A percentile compares a stretch with the other conserved stretches of the same genome.
phyloP scores from a whole-genome alignment of 495 filamentous ascomycete genomes.

The Lichenothelia convexa region DNA sequence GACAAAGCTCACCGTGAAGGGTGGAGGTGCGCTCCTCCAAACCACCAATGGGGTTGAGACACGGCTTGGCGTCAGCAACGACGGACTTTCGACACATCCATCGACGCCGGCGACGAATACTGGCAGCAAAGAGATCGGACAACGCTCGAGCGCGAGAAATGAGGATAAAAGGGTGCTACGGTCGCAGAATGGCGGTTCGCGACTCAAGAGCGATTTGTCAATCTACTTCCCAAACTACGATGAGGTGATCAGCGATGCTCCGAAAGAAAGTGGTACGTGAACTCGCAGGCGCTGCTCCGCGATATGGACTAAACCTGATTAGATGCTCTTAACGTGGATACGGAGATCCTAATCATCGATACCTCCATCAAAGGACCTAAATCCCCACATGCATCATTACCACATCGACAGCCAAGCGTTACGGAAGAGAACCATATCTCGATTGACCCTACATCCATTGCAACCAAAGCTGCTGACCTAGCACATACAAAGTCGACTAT shows the following conservation, averaged over 20 bases:
- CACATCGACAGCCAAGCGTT: too few relatives aligned
- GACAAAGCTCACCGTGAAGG: slow-evolving; percentile 17
- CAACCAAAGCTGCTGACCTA: slow-evolving; percentile 5
- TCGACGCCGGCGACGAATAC: slow-evolving; percentile 1
- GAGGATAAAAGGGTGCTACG: slow-evolving; percentile 24
- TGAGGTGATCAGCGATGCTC: slow-evolving; percentile 67
- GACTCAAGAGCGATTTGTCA: slow-evolving; percentile 75
- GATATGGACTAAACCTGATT: background rate
- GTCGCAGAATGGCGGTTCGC: slow-evolving; percentile 27
- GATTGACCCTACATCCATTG: too few relatives aligned
- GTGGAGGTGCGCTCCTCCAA: slow-evolving; percentile 16
- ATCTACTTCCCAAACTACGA: slow-evolving; percentile 84
- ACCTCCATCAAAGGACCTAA: slow-evolving; percentile 18
- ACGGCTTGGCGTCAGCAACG: slow-evolving; percentile 9
- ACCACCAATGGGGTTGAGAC: slow-evolving; percentile 19
- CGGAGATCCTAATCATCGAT: slow-evolving; percentile 38
- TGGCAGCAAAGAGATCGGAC: background rate
- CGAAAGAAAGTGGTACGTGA: slow-evolving; percentile 51
- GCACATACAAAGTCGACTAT: slow-evolving; percentile 9
- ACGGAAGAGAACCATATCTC: too few relatives aligned
- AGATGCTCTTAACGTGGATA: slow-evolving; percentile 43
- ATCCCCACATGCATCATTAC: slow-evolving; percentile 1
- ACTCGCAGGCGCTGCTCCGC: background rate
- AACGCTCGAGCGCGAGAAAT: slow-evolving; percentile 2
- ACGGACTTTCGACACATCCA: slow-evolving; percentile 9